Base-by-base conservation (phyloP, 129 eudicot species). In the Chrysanthemum lavandulifolium region DNA sequence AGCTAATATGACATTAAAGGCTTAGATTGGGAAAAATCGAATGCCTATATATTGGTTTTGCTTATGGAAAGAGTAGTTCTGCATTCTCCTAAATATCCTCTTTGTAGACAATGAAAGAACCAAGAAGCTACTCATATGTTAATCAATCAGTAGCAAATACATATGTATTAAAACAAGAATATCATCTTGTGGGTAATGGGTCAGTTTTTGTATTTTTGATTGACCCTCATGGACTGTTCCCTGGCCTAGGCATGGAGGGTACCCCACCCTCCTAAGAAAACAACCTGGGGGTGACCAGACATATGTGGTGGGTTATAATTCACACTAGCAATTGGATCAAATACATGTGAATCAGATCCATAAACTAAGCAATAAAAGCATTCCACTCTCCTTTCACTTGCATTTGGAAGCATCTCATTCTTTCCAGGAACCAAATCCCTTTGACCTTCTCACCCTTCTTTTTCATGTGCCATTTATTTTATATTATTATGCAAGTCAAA, bases 261-360 rank as follows among this genome's bases (percentile, higher is more conserved):
- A 49, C 68, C 68, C 68, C 68, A 59, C 68, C 43, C 52, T 50
- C 31, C 69, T 10, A 19, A 16, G 40, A 56, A 77, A 77, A 69
- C 76, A 77, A 69, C 56, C 75, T 76, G 81, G 70, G 79, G 40
- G 61, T 47, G 23, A 40, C 47, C 78, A 65, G 65, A 53, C 48
- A 25, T 10, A 10, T 40, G 47, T 72, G 76, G 72, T 74, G 79
- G 79, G 69, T 69, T 36, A 76, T 40, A 61, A 69, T 69, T 70
- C 64, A 69, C 31, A 60, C 16, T 61, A 31, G 75, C 50, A 65
- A 65, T 65, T 43, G 53, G 53, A 76, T 76, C 62, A 76, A 68
- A 59, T 59, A 71, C 81, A 77, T 77, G 81, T 77, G 81, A 61
- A 62, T 69, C 51, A 77, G 81, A 77, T 77, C 81, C 81, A 69